Evolutionary conservation across 768 basidiomycete genomes (phyloP), one percentile per base, ranked within the genome.

Genomic region (Tricholoma bakamatsutake): DNA sequence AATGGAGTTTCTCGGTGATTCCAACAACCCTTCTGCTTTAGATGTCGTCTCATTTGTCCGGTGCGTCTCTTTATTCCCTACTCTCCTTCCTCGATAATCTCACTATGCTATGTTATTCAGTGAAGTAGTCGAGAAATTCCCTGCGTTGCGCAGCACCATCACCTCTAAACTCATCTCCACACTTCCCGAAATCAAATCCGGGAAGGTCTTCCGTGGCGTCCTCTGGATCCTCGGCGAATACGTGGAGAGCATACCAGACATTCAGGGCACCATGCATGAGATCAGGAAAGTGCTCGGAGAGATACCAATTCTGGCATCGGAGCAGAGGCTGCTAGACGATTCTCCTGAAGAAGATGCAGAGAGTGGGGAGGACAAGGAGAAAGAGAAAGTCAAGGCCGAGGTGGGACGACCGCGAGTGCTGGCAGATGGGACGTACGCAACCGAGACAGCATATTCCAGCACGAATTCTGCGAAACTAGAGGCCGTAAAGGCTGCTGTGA

Each of bases 171-270:
- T 98, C 52, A 83, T 88, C 47, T 73, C 81, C 30, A 89, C 91
- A 0, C 84, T 98, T 48, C 64, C 79, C 54, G 91, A 92, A 58
- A 92, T 98, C 73, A 94, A 94, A 70, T 94, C 91, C 1, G 94
- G 94, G 54, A 98, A 98, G 70, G 95, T 98, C 21, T 98, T 90
- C 79, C 86, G 94, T 4, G 97, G 96, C 6, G 82, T 98, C 15
- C 80, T 98, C 48, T 98, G 97, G 96, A 97, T 98, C 60, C 78
- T 98, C n/a, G 96, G 97, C 59, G 96, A 98, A 73, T 99, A 98
- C 63, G 86, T 90, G 37, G 83, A 86, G 59, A 72, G 76, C 4
- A 71, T 79, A 49, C 55, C 70, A 53, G 90, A 90, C 56, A 90
- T 98, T 58, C 78, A 84, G 57, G 76, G 71, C 45, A 80, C 85